Evolutionary conservation across 805 yeast species (phyloP).

Genomic region (Sporopachydermia lactativora): DNA sequence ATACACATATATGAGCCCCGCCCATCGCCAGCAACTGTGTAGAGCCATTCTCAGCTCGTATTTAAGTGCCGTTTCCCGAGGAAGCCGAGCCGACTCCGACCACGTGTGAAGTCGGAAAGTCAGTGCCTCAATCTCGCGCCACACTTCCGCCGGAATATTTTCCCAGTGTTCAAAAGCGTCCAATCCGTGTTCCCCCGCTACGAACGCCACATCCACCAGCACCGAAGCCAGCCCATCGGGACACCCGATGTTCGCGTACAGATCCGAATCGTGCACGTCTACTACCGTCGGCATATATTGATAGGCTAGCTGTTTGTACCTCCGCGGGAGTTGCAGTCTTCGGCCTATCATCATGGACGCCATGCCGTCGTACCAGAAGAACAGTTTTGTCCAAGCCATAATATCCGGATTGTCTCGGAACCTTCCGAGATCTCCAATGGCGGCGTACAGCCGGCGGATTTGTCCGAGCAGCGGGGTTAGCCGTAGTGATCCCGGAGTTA

Average conservation of each 20-base stretch:
- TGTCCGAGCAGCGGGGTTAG: neutral
- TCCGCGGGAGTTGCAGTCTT: neutral
- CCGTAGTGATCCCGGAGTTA: neutral
- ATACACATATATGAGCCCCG: neutral
- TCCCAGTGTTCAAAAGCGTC: neutral
- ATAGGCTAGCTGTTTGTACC: neutral
- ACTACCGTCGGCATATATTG: neutral
- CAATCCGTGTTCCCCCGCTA: neutral
- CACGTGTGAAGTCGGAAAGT: neutral
- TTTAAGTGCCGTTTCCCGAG: neutral
- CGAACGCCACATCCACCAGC: neutral
- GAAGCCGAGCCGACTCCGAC: neutral
- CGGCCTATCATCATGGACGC: neutral
- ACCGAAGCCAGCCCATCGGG: neutral
- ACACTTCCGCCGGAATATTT: neutral
- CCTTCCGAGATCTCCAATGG: neutral
- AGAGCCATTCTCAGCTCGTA: neutral
- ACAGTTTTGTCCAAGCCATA: conserved; percentile 1
- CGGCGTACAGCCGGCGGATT: neutral
- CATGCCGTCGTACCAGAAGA: neutral
- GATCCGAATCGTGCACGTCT: neutral
- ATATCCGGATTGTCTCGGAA: neutral
- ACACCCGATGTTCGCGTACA: conserved; percentile 1
- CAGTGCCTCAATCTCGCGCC: neutral
- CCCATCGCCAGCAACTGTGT: neutral